Evolutionary conservation across 768 basidiomycete species (phyloP), one percentile per base, ranked within the genome.

Genomic region (Leccinum broughii): DNA sequence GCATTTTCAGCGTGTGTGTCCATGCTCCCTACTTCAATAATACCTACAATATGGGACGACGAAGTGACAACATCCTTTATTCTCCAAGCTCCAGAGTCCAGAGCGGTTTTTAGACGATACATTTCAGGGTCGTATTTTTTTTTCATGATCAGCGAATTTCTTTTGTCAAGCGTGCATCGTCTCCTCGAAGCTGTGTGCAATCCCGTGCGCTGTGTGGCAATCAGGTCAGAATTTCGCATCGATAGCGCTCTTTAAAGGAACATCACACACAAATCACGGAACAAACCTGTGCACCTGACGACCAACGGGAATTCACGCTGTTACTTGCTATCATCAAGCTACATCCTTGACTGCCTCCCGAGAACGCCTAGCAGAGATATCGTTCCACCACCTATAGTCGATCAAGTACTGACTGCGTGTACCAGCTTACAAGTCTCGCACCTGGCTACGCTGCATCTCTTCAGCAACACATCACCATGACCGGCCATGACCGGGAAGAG

Each of bases 371-470:
- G 69, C 72, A 2, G 60, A 68, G 51, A 85, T 71, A 1, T 80
- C 81, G 44, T 80, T 77, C 78, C 79, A 85, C 84, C 84, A 85
- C 75, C 83, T 79, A 41, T 26, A 34, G 50, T 57, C 4, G n/a
- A 51, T 46, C 15, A 46, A 17, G 50, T 6, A 15, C 11, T 13
- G 17, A 9, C 39, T 9, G 17, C 1, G 17, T 17, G 39, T 8
- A 41, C 8, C 7, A 22, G 7, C 7, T 15, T 17, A 6, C 26
- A 17, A 26, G 30, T 37, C 11, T 4, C 75, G 24, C 26, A 82
- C 81, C 80, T 78, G 0, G 72, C 60, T 3, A 84, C 76, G 60
- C 83, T 80, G 9, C 80, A 79, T 63, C 75, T 74, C 39, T 56
- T 68, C 13, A 49, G n/a, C 37, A 72, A 62, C 20, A 83, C 60